Conservation (phyloP, 805 yeast species). For the Lipomyces spencermartinsiae region DNA sequence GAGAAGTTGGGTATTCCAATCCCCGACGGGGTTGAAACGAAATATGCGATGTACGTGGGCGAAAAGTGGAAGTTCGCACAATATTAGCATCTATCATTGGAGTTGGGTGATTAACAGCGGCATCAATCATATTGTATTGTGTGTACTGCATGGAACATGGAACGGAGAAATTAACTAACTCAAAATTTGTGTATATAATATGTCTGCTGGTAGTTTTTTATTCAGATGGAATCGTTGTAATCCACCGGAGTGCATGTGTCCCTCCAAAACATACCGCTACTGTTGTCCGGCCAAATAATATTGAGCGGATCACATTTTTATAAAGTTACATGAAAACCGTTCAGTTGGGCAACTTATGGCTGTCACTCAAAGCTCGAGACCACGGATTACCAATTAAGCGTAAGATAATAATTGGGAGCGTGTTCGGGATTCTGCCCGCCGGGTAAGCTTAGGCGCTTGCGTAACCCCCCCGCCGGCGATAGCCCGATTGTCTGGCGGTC, state of each 20-base stretch:
- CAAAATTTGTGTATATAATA: too few relatives aligned
- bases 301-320: background rate
- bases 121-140: background rate
- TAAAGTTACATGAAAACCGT: too few relatives aligned
- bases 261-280: too few relatives aligned
- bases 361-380: too few relatives aligned
- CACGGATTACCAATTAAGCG: background rate
- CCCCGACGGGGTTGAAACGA: slow-evolving; percentile 24
- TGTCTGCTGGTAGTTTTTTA: too few relatives aligned
- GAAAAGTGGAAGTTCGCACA: slow-evolving; percentile 3
- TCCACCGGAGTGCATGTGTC: background rate
- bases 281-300: too few relatives aligned
- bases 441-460: slow-evolving; percentile 8
- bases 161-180: background rate
- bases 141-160: background rate
- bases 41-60: slow-evolving; percentile 16
- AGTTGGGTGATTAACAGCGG: background rate
- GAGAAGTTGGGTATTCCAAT: slow-evolving; percentile 59
- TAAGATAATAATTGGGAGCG: background rate
- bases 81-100: background rate
- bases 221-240: background rate
- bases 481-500: background rate
- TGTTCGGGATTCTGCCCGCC: background rate
- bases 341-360: too few relatives aligned
- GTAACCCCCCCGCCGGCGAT: background rate